Evolutionary conservation across 148 eudicot genomes (phyloP), one percentile per base, ranked within the genome.

Genomic region (Agrostemma githago): DNA sequence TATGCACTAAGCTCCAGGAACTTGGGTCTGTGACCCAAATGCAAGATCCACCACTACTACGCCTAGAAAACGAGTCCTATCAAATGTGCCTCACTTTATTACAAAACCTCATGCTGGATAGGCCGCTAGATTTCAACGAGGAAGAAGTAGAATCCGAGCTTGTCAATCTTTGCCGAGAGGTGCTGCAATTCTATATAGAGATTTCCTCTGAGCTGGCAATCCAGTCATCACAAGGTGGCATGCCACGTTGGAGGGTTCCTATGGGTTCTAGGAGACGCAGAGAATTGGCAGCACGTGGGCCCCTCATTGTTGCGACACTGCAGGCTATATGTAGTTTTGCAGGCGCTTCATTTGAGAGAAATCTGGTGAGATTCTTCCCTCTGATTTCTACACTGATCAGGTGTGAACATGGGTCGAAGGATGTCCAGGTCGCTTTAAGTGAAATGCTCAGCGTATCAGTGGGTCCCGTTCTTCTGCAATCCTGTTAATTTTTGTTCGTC

Each of bases 11-110:
- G 84, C 87, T 95, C 16, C 96, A 83, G 69, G 97, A 92, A 72
- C 76, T 92, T 69, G 89, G 84, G 12, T 76, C 96, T 21, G 61
- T 92, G 12, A 90, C 89, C 54, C 96, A 95, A 84, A 95, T 95
- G 97, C 99, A 95, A 82, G 97, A 92, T 73, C 99, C 99, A 56
- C 99, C 99, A 64, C 85, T 95, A 43, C 79, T 95, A 41, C 97
- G 99, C 78, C 93, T 95, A 6, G 99, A 95, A 80, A 95, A 88
- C 2, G 97, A 95, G 80, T 87, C 99, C 51, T 95, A 92, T 73
- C 99, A 95, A 62, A 90, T 90, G 74, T 95, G 93, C 83, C 89
- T 95, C 74, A 90, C 97, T n/a, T 73, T 92, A 12, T 78, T 92
- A 61, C 96, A 95, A 74, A 95, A 92, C 81, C 96, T 95, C 63